Conservation (phyloP, 768 basidiomycete species). For the Daedaleopsis sinensis region DNA sequence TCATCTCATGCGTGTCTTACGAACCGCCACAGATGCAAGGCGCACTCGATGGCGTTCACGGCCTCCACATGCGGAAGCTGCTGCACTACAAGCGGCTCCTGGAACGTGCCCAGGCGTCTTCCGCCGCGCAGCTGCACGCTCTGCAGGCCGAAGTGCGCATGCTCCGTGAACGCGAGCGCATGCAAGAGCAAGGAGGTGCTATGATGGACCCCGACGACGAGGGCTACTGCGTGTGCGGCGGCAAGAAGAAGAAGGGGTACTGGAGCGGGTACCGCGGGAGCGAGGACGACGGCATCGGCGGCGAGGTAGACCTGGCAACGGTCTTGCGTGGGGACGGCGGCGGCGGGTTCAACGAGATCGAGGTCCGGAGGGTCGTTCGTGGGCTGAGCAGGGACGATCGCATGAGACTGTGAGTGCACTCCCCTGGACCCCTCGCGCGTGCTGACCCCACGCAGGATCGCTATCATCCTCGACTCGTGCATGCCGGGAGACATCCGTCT, state of each 20-base stretch:
- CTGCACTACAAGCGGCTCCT: conserved; percentile 78
- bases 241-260: conserved; percentile 62
- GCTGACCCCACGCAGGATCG: conserved; percentile 43
- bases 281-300: conserved; percentile 48
- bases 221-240: conserved; percentile 57
- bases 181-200: conserved; percentile 29
- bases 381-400: conserved; percentile 66
- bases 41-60: conserved; percentile 43
- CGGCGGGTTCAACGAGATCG: conserved; percentile 70
- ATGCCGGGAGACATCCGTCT: conserved; percentile 84
- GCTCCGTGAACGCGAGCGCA: conserved; percentile 50
- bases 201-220: conserved; percentile 24
- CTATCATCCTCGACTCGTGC: conserved; percentile 68
- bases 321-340: conserved; percentile 50
- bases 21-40: conserved; percentile 42
- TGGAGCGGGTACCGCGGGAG: conserved; percentile 70
- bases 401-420: conserved; percentile 67
- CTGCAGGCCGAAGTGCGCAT: conserved; percentile 80
- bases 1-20: not conserved
- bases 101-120: conserved; percentile 76
- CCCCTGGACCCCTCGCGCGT: conserved; percentile 13
- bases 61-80: conserved; percentile 56
- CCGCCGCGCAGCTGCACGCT: conserved; percentile 83
- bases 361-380: conserved; percentile 65
- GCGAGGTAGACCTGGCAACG: conserved; percentile 50